These are phyloP conservation scores for Capsella bursapastoris DNA, from an alignment of 345 rosid species.

Conservation along the genomic window DNA sequence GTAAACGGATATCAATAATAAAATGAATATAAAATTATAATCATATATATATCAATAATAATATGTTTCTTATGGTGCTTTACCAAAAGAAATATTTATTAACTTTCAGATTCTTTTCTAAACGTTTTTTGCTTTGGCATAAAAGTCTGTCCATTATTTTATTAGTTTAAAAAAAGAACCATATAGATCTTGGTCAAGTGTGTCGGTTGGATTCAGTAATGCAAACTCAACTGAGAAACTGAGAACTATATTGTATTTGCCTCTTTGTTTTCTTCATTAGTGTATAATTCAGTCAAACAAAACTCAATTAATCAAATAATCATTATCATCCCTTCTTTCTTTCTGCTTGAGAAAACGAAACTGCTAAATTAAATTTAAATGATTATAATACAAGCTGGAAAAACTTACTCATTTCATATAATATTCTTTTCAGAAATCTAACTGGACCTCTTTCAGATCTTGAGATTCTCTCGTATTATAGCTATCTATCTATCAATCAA, in stretches of 20 bases:
- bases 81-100: too few species aligned
- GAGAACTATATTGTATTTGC: constrained; percentile 2
- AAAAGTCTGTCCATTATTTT: neutral
- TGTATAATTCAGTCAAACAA: constrained; percentile 12
- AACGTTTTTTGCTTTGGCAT: neutral
- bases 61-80: too few species aligned
- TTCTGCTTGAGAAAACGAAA: constrained; percentile 34
- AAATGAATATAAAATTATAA: neutral
- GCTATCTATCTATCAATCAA: constrained; percentile 21
- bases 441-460: constrained; percentile 15
- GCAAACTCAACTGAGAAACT: constrained; percentile 27
- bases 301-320: constrained; percentile 8
- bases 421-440: constrained; percentile 3
- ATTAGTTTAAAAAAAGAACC: neutral
- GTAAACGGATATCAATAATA: neutral
- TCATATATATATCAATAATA: too few species aligned
- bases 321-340: constrained; percentile 23
- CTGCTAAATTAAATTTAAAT: neutral
- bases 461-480: constrained; percentile 24
- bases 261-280: neutral
- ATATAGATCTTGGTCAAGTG: constrained; percentile 1
- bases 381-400: neutral
- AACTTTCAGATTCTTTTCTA: neutral
- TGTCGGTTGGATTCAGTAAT: constrained; percentile 38
- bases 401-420: constrained; percentile 10